Conservation (phyloP, 495 filamentous ascomycete species). For the Daldinia vernicosa region DNA sequence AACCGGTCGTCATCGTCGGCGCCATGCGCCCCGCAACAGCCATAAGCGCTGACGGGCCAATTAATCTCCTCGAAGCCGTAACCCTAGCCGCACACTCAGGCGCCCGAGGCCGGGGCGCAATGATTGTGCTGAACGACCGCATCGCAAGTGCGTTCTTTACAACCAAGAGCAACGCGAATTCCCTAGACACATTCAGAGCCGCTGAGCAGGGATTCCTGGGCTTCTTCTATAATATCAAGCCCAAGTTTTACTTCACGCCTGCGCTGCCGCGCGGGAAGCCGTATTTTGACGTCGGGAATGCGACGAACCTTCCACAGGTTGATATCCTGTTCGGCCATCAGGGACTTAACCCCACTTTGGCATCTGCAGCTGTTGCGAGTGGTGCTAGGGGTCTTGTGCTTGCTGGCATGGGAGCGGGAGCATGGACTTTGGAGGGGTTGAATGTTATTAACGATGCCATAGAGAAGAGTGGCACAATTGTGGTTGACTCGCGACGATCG, state of each 20-base stretch:
- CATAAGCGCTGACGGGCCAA: conserved; percentile 61
- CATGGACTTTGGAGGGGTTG: conserved; percentile 37
- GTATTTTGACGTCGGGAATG: conserved; percentile 47
- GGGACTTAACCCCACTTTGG: conserved; percentile 44
- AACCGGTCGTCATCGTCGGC: conserved; percentile 60
- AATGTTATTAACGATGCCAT: conserved; percentile 29
- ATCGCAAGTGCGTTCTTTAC: conserved; percentile 58
- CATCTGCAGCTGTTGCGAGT: conserved; percentile 50
- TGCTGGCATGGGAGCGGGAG: conserved; percentile 49
- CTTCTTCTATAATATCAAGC: conserved; percentile 55
- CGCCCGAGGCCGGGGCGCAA: conserved; percentile 51
- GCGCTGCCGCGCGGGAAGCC: conserved; percentile 51
- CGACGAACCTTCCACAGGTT: conserved; percentile 53
- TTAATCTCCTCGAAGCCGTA: conserved; percentile 60
- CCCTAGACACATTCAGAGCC: conserved; percentile 61
- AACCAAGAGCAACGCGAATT: conserved; percentile 63
- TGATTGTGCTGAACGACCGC: conserved; percentile 63
- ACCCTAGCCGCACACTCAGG: conserved; percentile 52
- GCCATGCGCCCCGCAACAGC: conserved; percentile 62
- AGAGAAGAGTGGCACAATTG: conserved; percentile 40
- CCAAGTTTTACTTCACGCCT: conserved; percentile 57
- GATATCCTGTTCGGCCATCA: conserved; percentile 57
- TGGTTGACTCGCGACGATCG: conserved; percentile 43
- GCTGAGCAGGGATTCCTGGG: conserved; percentile 57
- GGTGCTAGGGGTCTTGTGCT: conserved; percentile 58